These are phyloP conservation scores for Testicularia cyperi DNA, from an alignment of 1,284 basidiomycete species.

Conservation along the genomic window DNA sequence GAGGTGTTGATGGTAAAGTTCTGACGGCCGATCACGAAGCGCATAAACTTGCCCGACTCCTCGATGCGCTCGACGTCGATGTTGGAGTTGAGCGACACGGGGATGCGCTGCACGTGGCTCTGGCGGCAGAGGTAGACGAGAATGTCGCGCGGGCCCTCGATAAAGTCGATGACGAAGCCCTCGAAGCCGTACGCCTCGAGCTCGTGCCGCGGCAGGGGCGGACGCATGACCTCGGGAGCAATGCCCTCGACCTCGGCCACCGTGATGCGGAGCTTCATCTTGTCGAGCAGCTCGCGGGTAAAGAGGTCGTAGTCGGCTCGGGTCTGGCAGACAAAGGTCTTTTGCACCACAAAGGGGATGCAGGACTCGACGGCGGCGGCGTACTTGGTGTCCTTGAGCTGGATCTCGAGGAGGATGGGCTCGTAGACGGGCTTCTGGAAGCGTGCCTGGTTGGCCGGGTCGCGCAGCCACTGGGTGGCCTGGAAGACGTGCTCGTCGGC, in stretches of 20 bases:
- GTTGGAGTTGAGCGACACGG: slow-evolving; percentile 66
- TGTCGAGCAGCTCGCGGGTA: slow-evolving; percentile 68
- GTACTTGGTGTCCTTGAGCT: slow-evolving; percentile 69
- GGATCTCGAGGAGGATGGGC: slow-evolving; percentile 73
- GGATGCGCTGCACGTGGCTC: slow-evolving; percentile 56
- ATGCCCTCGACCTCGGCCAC: slow-evolving; percentile 52
- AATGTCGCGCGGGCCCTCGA: slow-evolving; percentile 63
- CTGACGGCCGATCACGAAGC: slow-evolving; percentile 70
- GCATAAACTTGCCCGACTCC: slow-evolving; percentile 63
- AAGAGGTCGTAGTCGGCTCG: slow-evolving; percentile 74
- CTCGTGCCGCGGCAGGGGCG: slow-evolving; percentile 62
- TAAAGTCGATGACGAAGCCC: slow-evolving; percentile 76
- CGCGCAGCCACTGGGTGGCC: slow-evolving; percentile 75
- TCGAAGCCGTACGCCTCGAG: slow-evolving; percentile 72
- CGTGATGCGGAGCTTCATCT: slow-evolving; percentile 60
- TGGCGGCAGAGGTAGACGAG: slow-evolving; percentile 60
- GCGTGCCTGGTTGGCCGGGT: slow-evolving; percentile 67
- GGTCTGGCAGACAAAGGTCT: slow-evolving; percentile 85
- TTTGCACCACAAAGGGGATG: slow-evolving; percentile 64
- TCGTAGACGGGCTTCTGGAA: slow-evolving; percentile 83
- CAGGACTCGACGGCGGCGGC: slow-evolving; percentile 76
- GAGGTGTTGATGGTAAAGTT: slow-evolving; percentile 72
- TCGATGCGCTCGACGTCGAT: slow-evolving; percentile 68
- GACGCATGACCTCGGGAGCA: slow-evolving; percentile 16
- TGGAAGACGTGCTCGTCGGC: slow-evolving; percentile 69